These are phyloP conservation scores for Dioscorea alata DNA, from an alignment of 106 monocot species.

Conservation along the genomic window DNA sequence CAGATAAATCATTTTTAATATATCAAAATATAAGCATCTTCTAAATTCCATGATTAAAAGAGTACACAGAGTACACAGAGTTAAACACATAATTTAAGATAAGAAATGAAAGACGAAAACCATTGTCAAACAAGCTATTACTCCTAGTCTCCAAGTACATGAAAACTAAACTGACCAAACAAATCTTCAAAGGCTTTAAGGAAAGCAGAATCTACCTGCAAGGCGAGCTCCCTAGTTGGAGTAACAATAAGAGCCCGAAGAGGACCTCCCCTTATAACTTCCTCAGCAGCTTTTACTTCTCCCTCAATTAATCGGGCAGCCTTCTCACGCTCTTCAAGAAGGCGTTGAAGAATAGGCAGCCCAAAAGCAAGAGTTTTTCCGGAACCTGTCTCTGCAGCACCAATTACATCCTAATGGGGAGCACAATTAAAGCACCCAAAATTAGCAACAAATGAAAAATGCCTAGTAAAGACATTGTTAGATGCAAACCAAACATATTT, in stretches of 20 bases:
- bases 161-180: too few species aligned
- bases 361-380: conserved; percentile 99
- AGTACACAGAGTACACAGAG: too few species aligned
- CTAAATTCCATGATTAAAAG: too few species aligned
- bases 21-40: too few species aligned
- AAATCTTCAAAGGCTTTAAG: too few species aligned
- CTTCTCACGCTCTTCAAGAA: conserved; percentile 87
- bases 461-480: too few species aligned
- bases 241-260: conserved; percentile 79
- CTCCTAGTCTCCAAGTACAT: too few species aligned
- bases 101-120: not conserved
- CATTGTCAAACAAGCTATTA: not conserved
- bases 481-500: too few species aligned
- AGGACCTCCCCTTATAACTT: conserved; percentile 23
- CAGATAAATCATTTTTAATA: too few species aligned
- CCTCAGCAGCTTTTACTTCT: conserved; percentile 10
- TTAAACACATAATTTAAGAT: too few species aligned
- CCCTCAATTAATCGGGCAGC: conserved; percentile 21
- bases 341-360: conserved; percentile 83
- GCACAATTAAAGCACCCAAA: not conserved
- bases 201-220: conserved; percentile 49
- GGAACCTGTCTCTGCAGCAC: conserved; percentile 99
- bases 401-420: conserved; percentile 78
- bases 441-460: not conserved
- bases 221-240: conserved; percentile 95